Base-by-base conservation (phyloP, 108 stramenopile genomes). In the Seminavis robusta region DNA sequence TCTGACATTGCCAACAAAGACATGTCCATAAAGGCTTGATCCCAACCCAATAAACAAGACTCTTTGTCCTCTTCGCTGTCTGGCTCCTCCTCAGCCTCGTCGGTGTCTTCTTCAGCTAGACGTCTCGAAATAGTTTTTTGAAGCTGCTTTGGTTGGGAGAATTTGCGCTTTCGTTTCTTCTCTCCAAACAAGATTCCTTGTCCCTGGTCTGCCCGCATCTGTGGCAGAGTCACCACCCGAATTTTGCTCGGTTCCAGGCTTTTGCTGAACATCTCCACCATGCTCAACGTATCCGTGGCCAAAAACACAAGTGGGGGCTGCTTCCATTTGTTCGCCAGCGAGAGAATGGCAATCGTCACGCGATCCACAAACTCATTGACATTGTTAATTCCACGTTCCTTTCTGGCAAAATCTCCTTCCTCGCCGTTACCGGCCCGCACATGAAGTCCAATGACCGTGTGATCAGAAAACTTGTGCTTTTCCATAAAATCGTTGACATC, bases 401-500 rank as follows among this genome's bases (percentile, higher is more conserved):
- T 65, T 16, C 47, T 21, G 10, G 16, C 56, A 57, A 74, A 81
- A 28, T 81, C 68, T 10, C 65, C 69, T 26, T 15, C 26, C 45
- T 81, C 80, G 1, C 76, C 76, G 61, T 81, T 81, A 0, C 80
- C 80, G 33, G 75, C 49, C 0, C 80, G 80, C 9, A 81, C 56
- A 58, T 81, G 80, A 8, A 81, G 28, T 9, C 73, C 80, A 49
- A 81, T 33, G 3, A 74, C 73, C 15, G 57, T 47, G 45, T 67
- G 74, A 27, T 75, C 39, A 27, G 23, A 23, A 52, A 71, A 77
- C n/a, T 50, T 23, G 34, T 76, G 56, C 29, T 60, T 19, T 17
- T 17, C 2, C 19, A 52, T 32, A 64, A 50, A 47, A 19, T 40
- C 40, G 3, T 71, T 62, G 2, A 71, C 56, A 10, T 13, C 23